A percentile compares a stretch with the other conserved stretches of the same genome.
Conservation (phyloP, 148 eudicot genomes). For the Dianthus caryophyllus region DNA sequence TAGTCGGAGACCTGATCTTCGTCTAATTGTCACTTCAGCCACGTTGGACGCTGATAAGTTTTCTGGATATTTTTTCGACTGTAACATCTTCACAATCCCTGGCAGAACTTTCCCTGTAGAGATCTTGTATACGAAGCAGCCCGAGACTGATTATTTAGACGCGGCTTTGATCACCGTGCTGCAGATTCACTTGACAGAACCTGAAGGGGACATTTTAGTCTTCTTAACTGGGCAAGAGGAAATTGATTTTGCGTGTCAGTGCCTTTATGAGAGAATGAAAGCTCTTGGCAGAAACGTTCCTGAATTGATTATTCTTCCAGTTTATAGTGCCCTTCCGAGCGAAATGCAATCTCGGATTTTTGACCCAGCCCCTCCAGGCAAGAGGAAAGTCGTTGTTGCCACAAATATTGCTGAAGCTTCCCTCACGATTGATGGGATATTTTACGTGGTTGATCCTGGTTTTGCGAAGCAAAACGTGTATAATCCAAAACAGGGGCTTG, state of each 20-base stretch:
- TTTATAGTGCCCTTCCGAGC: slow-evolving; percentile 93
- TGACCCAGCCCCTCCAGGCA: slow-evolving; percentile 92
- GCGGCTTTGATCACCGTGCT: slow-evolving; percentile 86
- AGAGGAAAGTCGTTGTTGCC: slow-evolving; percentile 94
- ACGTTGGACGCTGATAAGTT: slow-evolving; percentile 92
- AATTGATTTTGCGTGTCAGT: slow-evolving; percentile 88
- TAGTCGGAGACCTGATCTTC: slow-evolving; percentile 73
- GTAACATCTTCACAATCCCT: slow-evolving; percentile 87
- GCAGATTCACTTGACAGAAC: slow-evolving; percentile 90
- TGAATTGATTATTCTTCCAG: slow-evolving; percentile 82
- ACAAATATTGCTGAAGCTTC: slow-evolving; percentile 99
- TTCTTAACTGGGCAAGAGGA: slow-evolving; percentile 97
- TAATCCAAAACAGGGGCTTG: slow-evolving; percentile 81
- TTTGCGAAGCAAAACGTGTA: slow-evolving; percentile 86
- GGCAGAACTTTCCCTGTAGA: slow-evolving; percentile 89
- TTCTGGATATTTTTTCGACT: slow-evolving; percentile 76
- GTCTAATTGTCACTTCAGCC: slow-evolving; percentile 92
- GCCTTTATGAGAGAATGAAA: slow-evolving; percentile 90
- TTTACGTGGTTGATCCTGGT: slow-evolving; percentile 87
- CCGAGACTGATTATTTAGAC: slow-evolving; percentile 82
- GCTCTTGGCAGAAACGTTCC: slow-evolving; percentile 83
- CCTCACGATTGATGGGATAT: slow-evolving; percentile 90
- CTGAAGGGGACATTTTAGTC: slow-evolving; percentile 83
- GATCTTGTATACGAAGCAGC: slow-evolving; percentile 76
- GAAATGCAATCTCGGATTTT: slow-evolving; percentile 96